Evolutionary conservation across 768 basidiomycete genomes (phyloP).

Genomic region (Pisolithus orientalis): DNA sequence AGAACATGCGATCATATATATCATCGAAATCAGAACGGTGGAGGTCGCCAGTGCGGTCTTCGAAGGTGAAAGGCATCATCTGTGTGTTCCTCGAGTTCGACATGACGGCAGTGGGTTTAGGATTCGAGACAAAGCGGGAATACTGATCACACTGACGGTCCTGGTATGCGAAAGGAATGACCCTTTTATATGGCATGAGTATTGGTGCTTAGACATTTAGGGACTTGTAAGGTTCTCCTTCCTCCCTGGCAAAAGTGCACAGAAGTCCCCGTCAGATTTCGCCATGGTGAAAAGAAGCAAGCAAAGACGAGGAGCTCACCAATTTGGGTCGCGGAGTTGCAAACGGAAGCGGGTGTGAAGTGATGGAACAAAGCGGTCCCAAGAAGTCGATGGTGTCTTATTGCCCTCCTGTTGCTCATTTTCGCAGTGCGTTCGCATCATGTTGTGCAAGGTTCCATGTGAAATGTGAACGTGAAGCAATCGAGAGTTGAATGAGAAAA

Average conservation of each 20-base stretch:
- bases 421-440: too few relatives aligned
- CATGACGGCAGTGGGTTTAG: constrained; percentile 12
- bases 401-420: not conserved
- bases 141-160: not conserved
- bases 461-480: too few relatives aligned
- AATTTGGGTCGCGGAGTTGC: constrained; percentile 26
- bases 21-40: constrained; percentile 65
- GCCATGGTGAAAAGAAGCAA: constrained; percentile 21
- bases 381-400: not conserved
- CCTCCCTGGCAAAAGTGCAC: constrained; percentile 15
- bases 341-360: constrained; percentile 7
- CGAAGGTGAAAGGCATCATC: constrained; percentile 49
- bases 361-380: not conserved
- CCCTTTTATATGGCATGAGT: constrained; percentile 18
- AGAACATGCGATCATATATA: constrained; percentile 70
- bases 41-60: constrained; percentile 58
- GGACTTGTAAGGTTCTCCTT: constrained; percentile 9
- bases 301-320: constrained; percentile 17
- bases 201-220: constrained; percentile 11
- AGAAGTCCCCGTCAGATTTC: constrained; percentile 15
- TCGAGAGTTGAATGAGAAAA: too few relatives aligned
- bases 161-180: not conserved
- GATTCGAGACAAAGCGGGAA: not conserved
- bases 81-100: constrained; percentile 13
- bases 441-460: too few relatives aligned